Evolutionary conservation across 2,329 filamentous ascomycete genomes (phyloP), one percentile per base, ranked within the genome.

Genomic region (Colletotrichum sp.): DNA sequence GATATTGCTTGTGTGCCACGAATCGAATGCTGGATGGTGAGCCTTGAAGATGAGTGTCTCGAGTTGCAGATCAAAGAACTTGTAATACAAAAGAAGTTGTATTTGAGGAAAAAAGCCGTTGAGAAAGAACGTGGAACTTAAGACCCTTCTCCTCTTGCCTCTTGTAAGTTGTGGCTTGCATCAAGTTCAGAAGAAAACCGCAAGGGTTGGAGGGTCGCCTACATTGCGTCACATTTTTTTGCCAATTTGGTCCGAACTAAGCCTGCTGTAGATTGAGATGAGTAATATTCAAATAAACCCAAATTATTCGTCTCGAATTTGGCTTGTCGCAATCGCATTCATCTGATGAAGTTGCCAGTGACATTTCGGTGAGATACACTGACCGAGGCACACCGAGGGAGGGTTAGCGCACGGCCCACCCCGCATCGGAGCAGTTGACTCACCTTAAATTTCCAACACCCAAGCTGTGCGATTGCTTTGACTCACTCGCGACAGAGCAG

Each of bases 371-470:
- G 61, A 55, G 7, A 3, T 8, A 5, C 1, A 2, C 10, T 68
- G 24, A 75, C 69, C 73, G 73, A 68, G 4, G 2, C 16, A 57
- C 52, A 75, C 73, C 73, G 69, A 72, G 3, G 13, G 6, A 70
- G 65, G 59, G 34, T 30, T 61, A n/a, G 8, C 21, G 74, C 71
- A 71, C 65, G 74, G 43, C 65, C 74, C 74, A 76, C 59, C 61
- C 61, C 69, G 61, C 72, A 61, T 43, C 16, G 39, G 74, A 16
- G 48, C 26, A 24, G 71, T 71, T 67, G 71, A 75, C 76, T 77
- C 74, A 77, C 71, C 67, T 77, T 68, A 77, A 77, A 74, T 74
- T 74, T 74, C 64, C 74, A 67, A 65, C 68, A 59, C 39, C 66
- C 71, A 32, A 64, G 28, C 59, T 70, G 52, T 52, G 48, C 2